Base-by-base conservation (phyloP, 129 eudicot species). In the Artemisia annua region DNA sequence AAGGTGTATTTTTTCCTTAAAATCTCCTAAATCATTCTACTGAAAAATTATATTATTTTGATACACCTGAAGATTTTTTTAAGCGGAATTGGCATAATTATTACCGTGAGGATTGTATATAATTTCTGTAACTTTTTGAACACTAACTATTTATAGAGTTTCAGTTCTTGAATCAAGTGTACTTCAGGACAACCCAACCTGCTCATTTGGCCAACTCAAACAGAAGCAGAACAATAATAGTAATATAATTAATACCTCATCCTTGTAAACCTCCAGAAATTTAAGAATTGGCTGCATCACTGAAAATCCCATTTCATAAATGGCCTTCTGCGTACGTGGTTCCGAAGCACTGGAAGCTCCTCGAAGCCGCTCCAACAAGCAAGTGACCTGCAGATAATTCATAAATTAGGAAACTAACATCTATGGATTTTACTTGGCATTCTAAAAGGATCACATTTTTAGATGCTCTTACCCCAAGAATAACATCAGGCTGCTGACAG, bases 281-380 rank as follows among this genome's bases (percentile, higher is more conserved):
- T 80, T 84, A 75, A 90, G 74, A 69, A 94, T 70, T 17, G 98
- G 82, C 72, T 87, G 86, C 95, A 85, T 77, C 44, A 90, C 92
- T n/a, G 98, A 84, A 71, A 81, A 84, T 71, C 98, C 98, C 84
- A 87, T 85, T 74, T 86, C 92, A 81, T 84, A 94, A 66, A 94
- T 71, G 69, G 96, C 96, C 82, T 88, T 94, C 79, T 90, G 98
- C 18, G 92, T 90, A 10, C 88, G 82, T 56, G 98, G 89, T 72
- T 94, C 96, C 35, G 97, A 87, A 70, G 96, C 97, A 82, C 91
- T 84, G 35, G 98, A 88, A 79, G 87, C 97, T 67, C 98, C 98
- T 79, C 97, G 91, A 78, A 94, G 97, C 35, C 97, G 88, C 85
- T 94, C 98, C 79, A 90, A 73, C 76, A 90, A 83, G 85, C 97